Evolutionary conservation across 169 alveolate genomes (phyloP).

Genomic region (Amoebophrya sp.): DNA sequence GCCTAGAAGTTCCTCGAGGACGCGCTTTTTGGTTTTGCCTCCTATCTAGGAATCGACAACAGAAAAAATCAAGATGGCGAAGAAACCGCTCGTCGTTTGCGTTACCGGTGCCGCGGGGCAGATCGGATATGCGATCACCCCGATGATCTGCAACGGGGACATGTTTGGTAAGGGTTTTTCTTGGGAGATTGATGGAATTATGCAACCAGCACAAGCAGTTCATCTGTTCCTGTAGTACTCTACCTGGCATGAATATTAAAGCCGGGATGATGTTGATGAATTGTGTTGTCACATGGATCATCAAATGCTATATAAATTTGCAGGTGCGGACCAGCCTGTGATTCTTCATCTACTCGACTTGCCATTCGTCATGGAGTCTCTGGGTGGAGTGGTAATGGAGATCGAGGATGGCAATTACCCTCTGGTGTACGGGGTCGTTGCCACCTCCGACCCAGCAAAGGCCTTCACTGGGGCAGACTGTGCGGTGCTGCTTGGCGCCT

Average conservation of each 20-base stretch:
- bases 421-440: not conserved
- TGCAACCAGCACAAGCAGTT: no score
- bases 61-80: not conserved
- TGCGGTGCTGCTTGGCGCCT: not conserved
- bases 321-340: not conserved
- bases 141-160: slow-evolving; percentile 19
- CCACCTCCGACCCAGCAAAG: not conserved
- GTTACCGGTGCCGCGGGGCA: slow-evolving; percentile 23
- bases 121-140: slow-evolving; percentile 17
- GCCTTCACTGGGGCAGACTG: slow-evolving; percentile 1
- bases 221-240: no score
- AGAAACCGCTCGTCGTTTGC: not conserved
- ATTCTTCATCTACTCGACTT: not conserved
- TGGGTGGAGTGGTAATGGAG: not conserved
- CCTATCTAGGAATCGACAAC: no score
- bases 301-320: no score
- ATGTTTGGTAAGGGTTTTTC: slow-evolving; percentile 12
- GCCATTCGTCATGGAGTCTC: not conserved
- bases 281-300: no score
- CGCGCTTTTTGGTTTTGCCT: no score
- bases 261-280: no score
- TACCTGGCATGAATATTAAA: no score
- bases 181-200: no score
- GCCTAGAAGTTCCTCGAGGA: no score
- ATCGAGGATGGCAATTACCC: slow-evolving; percentile 12